A percentile compares a stretch with the other conserved stretches of the same genome.
Evolutionary conservation across 495 filamentous ascomycete species (phyloP).

Genomic region (Penicillium arizonense): DNA sequence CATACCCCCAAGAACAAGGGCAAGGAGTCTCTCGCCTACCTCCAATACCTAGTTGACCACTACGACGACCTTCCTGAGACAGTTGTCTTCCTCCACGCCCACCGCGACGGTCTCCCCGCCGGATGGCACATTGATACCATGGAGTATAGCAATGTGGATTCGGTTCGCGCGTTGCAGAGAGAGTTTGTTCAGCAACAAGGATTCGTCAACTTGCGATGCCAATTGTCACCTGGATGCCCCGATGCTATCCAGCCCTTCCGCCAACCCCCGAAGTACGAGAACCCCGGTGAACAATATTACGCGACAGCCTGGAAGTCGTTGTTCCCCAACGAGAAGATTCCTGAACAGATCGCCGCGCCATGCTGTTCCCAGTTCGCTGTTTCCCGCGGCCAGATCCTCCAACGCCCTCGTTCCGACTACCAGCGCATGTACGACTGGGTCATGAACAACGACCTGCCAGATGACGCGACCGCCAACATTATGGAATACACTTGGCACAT

Average conservation of each 20-base stretch:
- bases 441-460: slow-evolving; percentile 43
- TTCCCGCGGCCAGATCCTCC: slow-evolving; percentile 48
- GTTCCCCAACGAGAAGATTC: slow-evolving; percentile 42
- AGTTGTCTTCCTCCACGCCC: slow-evolving; percentile 45
- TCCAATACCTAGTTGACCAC: slow-evolving; percentile 48
- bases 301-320: slow-evolving; percentile 43
- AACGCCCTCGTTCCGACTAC: slow-evolving; percentile 53
- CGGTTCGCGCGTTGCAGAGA: slow-evolving; percentile 36
- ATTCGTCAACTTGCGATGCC: slow-evolving; percentile 44
- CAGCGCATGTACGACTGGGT: slow-evolving; percentile 60
- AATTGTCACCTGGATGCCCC: slow-evolving; percentile 39
- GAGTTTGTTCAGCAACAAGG: slow-evolving; percentile 37
- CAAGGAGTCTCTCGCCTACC: slow-evolving; percentile 46
- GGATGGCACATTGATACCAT: slow-evolving; percentile 50
- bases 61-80: slow-evolving; percentile 42
- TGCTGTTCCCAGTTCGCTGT: slow-evolving; percentile 75
- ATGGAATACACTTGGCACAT: slow-evolving; percentile 58
- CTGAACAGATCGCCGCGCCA: slow-evolving; percentile 47
- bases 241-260: slow-evolving; percentile 42
- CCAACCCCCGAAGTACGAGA: slow-evolving; percentile 49
- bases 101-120: slow-evolving; percentile 36
- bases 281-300: slow-evolving; percentile 43
- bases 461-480: slow-evolving; percentile 44
- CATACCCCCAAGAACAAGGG: slow-evolving; percentile 49
- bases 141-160: slow-evolving; percentile 44